Base-by-base conservation (phyloP, 352 stramenopile genomes). In the Phytophthora hybrid region DNA sequence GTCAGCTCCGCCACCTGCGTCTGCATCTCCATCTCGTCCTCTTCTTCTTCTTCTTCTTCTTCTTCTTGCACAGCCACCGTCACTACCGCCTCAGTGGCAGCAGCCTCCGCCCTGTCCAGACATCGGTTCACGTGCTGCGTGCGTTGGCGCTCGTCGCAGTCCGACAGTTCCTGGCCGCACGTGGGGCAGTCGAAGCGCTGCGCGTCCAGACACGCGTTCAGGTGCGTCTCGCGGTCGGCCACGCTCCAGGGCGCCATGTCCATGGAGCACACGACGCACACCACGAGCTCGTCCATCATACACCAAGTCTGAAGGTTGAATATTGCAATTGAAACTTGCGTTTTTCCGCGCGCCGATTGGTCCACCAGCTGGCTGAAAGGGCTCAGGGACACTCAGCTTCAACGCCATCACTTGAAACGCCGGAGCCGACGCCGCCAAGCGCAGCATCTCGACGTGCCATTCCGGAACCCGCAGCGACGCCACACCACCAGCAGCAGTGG, bases 121-220 rank as follows among this genome's bases (percentile, higher is more conserved):
- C 88, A 95, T 21, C 80, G 60, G 52, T 93, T 95, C 39, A 85
- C 85, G 67, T 95, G 88, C 69, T 87, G 83, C 61, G 73, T 74
- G 54, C 88, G 85, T 18, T 78, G 81, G 52, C 89, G 84, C 63
- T 94, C 87, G 53, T 89, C 87, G 65, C 79, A 92, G 56, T 92
- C 76, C 9, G 84, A 85, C 31, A 94, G 80, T 13, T 87, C 76
- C 54, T 83, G 74, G 32, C 74, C 69, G 62, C 87, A 93, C 39
- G 80, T 83, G 5, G 87, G 88, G 32, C 88, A 94, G 21, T 85
- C 74, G 62, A 77, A 89, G 29, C 71, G 61, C 34, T 71, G 59
- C 3, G 60, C 66, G 59, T 96, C 90, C 18, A 97, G 75, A 73
- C 90, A 97, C 57, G 73, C 78, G 59, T 97, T 97, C 31, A 96